Conservation (phyloP, 148 eudicot genomes). For the Limonium bicolor region DNA sequence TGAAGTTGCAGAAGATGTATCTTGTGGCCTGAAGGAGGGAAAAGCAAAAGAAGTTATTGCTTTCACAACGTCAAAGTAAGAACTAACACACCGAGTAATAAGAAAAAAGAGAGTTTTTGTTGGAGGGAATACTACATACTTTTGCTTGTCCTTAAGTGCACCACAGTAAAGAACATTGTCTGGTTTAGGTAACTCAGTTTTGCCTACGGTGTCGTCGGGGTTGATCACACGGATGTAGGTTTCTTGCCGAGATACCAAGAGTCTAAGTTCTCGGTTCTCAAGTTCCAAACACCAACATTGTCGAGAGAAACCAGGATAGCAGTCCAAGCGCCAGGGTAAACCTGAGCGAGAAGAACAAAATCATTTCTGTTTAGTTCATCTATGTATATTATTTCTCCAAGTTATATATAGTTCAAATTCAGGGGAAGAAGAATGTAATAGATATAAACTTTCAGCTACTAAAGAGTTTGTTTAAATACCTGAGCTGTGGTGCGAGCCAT, state of each 20-base stretch:
- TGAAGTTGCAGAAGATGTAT: slow-evolving; percentile 32
- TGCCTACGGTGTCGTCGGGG: slow-evolving; percentile 43
- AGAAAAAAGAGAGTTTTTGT: background rate
- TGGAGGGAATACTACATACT: slow-evolving; percentile 25
- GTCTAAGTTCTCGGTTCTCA: slow-evolving; percentile 86
- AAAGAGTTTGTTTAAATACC: no score
- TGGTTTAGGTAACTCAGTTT: slow-evolving; percentile 68
- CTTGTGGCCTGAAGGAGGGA: slow-evolving; percentile 42
- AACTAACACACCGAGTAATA: background rate
- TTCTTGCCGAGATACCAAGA: slow-evolving; percentile 98
- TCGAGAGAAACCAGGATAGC: slow-evolving; percentile 83
- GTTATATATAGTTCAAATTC: no score
- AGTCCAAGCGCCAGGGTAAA: slow-evolving; percentile 97
- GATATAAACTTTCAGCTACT: no score
- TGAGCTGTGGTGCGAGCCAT: slow-evolving; percentile 84
- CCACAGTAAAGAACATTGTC: slow-evolving; percentile 84
- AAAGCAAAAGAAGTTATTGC: background rate
- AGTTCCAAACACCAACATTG: slow-evolving; percentile 90
- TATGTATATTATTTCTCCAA: no score
- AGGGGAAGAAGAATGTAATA: no score
- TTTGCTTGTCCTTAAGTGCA: slow-evolving; percentile 50
- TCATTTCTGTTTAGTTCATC: no score
- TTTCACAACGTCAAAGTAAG: background rate
- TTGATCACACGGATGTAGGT: slow-evolving; percentile 73
- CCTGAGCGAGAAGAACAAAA: slow-evolving; percentile 34